Conservation (phyloP, 2,329 filamentous ascomycete species). For the Beauveria australis region DNA sequence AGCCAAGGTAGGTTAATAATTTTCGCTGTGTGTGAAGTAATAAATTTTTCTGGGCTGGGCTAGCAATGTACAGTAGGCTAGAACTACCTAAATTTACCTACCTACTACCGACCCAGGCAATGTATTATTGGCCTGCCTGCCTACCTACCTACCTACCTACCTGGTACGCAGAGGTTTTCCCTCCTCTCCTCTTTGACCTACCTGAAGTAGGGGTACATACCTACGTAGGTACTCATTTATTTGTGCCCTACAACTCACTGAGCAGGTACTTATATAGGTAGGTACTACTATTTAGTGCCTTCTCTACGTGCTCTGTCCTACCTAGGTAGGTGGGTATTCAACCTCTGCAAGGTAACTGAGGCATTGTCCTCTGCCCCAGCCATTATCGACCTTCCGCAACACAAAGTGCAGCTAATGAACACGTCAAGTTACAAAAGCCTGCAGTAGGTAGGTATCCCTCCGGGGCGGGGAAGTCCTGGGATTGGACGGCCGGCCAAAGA, state of each 20-base stretch:
- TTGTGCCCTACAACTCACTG: too few species aligned
- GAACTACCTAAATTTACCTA: neutral
- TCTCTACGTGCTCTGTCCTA: too few species aligned
- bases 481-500: neutral
- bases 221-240: too few species aligned
- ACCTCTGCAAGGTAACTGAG: too few species aligned
- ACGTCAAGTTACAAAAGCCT: neutral
- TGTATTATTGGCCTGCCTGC: too few species aligned
- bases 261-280: too few species aligned
- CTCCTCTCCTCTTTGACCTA: too few species aligned
- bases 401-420: neutral
- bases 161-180: neutral
- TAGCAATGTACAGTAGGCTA: neutral
- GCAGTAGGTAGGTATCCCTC: neutral
- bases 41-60: slow-evolving; percentile 31
- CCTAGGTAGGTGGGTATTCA: too few species aligned
- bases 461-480: neutral
- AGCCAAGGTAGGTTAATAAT: slow-evolving; percentile 17
- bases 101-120: neutral
- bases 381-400: too few species aligned
- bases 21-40: slow-evolving; percentile 33
- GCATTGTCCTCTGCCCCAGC: too few species aligned
- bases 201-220: too few species aligned
- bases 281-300: too few species aligned
- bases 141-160: neutral